Percentiles rank a stretch among this genome's conserved stretches.
These are phyloP conservation scores for Colletotrichum lindemuthianum DNA, from an alignment of 2,329 filamentous ascomycete species.

Conservation along the genomic window DNA sequence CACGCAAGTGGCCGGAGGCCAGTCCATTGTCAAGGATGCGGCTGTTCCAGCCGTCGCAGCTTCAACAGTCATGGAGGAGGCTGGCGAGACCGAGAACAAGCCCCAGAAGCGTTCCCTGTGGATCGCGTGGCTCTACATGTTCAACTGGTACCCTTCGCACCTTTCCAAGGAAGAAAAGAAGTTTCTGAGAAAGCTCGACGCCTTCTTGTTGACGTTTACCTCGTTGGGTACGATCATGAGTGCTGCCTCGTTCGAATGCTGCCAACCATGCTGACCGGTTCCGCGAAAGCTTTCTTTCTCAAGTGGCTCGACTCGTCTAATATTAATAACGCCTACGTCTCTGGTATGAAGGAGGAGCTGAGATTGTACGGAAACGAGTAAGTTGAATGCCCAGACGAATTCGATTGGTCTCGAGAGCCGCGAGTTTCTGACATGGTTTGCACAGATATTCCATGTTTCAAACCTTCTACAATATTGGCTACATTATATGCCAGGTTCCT, in stretches of 20 bases:
- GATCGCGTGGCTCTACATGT: conserved; percentile 39
- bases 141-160: conserved; percentile 42
- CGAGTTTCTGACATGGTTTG: background rate
- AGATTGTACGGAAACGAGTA: conserved; percentile 46
- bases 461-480: conserved; percentile 36
- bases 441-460: conserved; percentile 32
- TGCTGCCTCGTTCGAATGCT: conserved; percentile 12
- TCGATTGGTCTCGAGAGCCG: no score
- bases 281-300: conserved; percentile 26
- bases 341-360: conserved; percentile 50
- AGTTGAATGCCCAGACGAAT: background rate
- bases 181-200: conserved; percentile 39
- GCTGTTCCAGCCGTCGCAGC: conserved; percentile 44
- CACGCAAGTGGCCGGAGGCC: background rate
- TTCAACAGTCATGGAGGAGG: conserved; percentile 61
- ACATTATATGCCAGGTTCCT: conserved; percentile 35
- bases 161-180: conserved; percentile 36
- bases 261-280: background rate
- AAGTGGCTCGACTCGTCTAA: conserved; percentile 48
- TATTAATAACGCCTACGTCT: conserved; percentile 50
- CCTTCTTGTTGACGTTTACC: conserved; percentile 39
- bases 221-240: background rate
- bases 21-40: conserved; percentile 19
- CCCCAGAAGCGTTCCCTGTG: conserved; percentile 32
- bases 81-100: conserved; percentile 42